Conservation (phyloP, 2,329 filamentous ascomycete genomes). For the Trichoderma sp. region DNA sequence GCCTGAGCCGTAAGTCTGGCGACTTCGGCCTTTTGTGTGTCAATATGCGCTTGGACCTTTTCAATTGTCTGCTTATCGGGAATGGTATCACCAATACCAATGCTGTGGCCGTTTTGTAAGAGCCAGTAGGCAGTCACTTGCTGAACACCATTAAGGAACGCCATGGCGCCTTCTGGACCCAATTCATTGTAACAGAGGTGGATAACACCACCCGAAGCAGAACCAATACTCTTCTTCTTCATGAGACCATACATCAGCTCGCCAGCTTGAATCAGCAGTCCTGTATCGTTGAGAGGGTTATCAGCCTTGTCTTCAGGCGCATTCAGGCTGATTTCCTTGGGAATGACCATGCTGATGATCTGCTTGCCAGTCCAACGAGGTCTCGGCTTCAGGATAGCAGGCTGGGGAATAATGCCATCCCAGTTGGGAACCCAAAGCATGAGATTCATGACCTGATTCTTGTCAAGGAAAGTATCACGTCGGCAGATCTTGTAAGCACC, state of each 20-base stretch:
- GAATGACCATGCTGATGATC: conserved; percentile 90
- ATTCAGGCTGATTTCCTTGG: conserved; percentile 79
- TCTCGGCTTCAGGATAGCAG: conserved; percentile 89
- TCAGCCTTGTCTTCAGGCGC: conserved; percentile 63
- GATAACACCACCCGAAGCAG: conserved; percentile 84
- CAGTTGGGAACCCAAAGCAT: conserved; percentile 97
- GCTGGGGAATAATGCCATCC: conserved; percentile 91
- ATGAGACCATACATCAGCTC: conserved; percentile 88
- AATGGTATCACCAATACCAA: conserved; percentile 97
- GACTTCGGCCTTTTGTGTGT: conserved; percentile 79
- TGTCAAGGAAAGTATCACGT: conserved; percentile 85
- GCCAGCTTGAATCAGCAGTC: conserved; percentile 80
- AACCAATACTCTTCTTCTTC: conserved; percentile 93
- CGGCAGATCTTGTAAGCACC: conserved; percentile 97
- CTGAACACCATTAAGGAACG: conserved; percentile 94
- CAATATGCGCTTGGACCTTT: conserved; percentile 80
- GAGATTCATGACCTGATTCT: conserved; percentile 93
- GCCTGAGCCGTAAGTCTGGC: conserved; percentile 73
- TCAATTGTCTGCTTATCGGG: conserved; percentile 83
- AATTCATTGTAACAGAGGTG: conserved; percentile 97
- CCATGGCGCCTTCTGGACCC: conserved; percentile 80
- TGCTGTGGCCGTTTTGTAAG: conserved; percentile 92
- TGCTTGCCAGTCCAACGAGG: conserved; percentile 99
- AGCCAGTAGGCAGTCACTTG: conserved; percentile 97
- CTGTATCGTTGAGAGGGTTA: conserved; percentile 71